A percentile compares a stretch with the other conserved stretches of the same genome.
Evolutionary conservation across 1,139 yeast species (phyloP).

Genomic region (Yamadazyma membranifaciens): DNA sequence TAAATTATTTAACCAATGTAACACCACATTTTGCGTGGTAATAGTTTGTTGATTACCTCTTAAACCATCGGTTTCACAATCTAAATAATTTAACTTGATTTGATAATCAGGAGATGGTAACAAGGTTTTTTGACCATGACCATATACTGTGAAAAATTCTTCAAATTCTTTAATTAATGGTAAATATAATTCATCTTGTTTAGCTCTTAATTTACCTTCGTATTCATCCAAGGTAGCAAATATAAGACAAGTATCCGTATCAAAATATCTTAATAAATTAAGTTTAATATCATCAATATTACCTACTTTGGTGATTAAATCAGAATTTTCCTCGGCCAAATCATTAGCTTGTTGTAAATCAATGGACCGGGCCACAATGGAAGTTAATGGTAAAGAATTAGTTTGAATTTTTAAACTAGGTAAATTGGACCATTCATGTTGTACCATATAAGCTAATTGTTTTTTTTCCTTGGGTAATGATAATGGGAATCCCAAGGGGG

Average conservation of each 20-base stretch:
- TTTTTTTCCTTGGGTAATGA: slow-evolving; percentile 60
- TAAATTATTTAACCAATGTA: slow-evolving; percentile 61
- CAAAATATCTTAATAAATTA: slow-evolving; percentile 73
- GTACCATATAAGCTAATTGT: slow-evolving; percentile 68
- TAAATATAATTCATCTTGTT: slow-evolving; percentile 71
- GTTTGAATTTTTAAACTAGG: slow-evolving; percentile 74
- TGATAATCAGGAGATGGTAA: slow-evolving; percentile 23
- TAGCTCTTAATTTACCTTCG: slow-evolving; percentile 74
- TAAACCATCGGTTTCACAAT: slow-evolving; percentile 77
- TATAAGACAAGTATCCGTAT: slow-evolving; percentile 88
- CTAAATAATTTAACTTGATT: slow-evolving; percentile 55
- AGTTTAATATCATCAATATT: slow-evolving; percentile 52
- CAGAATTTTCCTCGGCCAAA: slow-evolving; percentile 33
- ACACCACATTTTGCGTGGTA: slow-evolving; percentile 61
- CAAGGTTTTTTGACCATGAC: slow-evolving; percentile 23
- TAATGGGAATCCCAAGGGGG: slow-evolving; percentile 78
- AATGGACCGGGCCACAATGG: slow-evolving; percentile 80
- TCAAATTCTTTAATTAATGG: slow-evolving; percentile 75
- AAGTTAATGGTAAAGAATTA: slow-evolving; percentile 81
- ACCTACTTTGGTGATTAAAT: slow-evolving; percentile 59
- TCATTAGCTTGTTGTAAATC: slow-evolving; percentile 50
- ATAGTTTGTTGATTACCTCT: slow-evolving; percentile 73
- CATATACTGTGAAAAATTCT: slow-evolving; percentile 48
- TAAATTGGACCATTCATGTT: slow-evolving; percentile 85
- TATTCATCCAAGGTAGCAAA: slow-evolving; percentile 82